phyloP scores from a whole-genome alignment of 306 rosid species.

The Dalbergia oliveri region DNA sequence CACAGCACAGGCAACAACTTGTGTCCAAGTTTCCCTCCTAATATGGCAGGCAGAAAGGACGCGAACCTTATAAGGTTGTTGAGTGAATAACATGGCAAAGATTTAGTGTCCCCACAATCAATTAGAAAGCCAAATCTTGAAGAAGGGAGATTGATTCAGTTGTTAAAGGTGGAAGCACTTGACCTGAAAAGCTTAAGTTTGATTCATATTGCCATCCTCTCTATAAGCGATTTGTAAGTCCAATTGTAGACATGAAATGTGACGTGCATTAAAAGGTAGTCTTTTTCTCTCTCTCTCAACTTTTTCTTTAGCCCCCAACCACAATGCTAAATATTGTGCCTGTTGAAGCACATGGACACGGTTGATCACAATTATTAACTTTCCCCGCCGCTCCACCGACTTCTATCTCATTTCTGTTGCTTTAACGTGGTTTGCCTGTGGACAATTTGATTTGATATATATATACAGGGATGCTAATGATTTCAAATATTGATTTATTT shows the following conservation, averaged over 20 bases:
- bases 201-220: not conserved
- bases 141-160: not conserved
- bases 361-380: constrained; percentile 2
- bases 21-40: constrained; percentile 46
- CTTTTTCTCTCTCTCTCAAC: not conserved
- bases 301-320: not conserved
- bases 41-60: constrained; percentile 57
- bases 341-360: constrained; percentile 53
- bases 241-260: not conserved
- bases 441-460: constrained; percentile 20
- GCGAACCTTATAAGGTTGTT: constrained; percentile 31
- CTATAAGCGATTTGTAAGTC: not conserved
- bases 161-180: not conserved
- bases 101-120: constrained; percentile 55
- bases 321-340: constrained; percentile 15
- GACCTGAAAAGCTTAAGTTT: not conserved
- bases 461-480: not conserved
- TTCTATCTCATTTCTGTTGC: not conserved
- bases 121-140: constrained; percentile 40
- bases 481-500: constrained; percentile 8
- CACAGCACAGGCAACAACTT: constrained; percentile 48
- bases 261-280: not conserved
- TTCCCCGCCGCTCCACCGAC: constrained; percentile 17
- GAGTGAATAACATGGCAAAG: constrained; percentile 43
- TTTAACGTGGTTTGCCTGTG: constrained; percentile 9